phyloP scores from a whole-genome alignment of 1,139 yeast species.

The Sugiyamaella japonica region DNA sequence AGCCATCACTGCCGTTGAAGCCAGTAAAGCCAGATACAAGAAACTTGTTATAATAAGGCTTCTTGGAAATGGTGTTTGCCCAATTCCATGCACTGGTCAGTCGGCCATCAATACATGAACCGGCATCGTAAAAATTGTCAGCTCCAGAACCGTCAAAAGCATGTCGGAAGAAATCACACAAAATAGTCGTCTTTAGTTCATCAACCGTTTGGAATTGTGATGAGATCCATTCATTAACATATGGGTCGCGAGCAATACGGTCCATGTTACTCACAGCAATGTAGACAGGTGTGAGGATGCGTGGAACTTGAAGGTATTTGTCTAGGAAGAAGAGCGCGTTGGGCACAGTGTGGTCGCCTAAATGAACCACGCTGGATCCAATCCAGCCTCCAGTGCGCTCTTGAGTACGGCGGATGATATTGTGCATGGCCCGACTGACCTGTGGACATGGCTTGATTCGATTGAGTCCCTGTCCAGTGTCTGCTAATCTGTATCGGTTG shows the following conservation, averaged over 20 bases:
- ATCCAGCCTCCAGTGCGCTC: constrained; percentile 64
- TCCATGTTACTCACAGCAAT: constrained; percentile 55
- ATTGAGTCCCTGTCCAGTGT: constrained; percentile 77
- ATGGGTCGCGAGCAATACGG: constrained; percentile 49
- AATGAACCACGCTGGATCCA: constrained; percentile 72
- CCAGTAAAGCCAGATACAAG: constrained; percentile 70
- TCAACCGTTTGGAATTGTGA: constrained; percentile 57
- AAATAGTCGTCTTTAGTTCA: constrained; percentile 52
- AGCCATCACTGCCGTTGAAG: constrained; percentile 68
- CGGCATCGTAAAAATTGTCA: constrained; percentile 74
- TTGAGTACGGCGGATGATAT: constrained; percentile 61
- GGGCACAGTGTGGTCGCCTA: constrained; percentile 79
- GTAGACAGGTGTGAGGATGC: constrained; percentile 68
- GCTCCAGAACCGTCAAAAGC: constrained; percentile 80
- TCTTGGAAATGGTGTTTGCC: constrained; percentile 65
- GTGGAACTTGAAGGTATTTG: constrained; percentile 73
- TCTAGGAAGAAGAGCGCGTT: constrained; percentile 73
- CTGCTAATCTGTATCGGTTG: constrained; percentile 55
- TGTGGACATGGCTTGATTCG: constrained; percentile 69
- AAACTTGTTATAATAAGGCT: constrained; percentile 61
- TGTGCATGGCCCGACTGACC: constrained; percentile 66
- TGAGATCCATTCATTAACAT: constrained; percentile 51
- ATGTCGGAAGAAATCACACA: constrained; percentile 68
- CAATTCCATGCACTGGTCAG: constrained; percentile 79
- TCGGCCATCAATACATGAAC: constrained; percentile 77